Evolutionary conservation across 192 early-diverging fungal species (phyloP).

Genomic region (Physocladia obscura): DNA sequence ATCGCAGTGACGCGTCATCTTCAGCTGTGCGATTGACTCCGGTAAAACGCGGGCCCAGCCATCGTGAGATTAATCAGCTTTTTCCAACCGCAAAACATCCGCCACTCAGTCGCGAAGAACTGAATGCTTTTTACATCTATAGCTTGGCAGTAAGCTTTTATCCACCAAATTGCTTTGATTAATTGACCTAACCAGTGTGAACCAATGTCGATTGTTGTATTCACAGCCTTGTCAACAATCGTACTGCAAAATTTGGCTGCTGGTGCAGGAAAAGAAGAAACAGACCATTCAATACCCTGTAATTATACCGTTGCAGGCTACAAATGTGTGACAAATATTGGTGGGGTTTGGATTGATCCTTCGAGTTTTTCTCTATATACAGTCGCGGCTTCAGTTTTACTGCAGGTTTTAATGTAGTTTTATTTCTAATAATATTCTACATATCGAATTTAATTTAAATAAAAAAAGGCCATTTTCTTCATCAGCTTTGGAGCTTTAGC

Average conservation of each 20-base stretch:
- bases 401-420: no score
- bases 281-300: slow-evolving; percentile 3
- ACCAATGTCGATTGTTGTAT: slow-evolving; percentile 9
- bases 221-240: slow-evolving; percentile 13
- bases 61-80: background rate
- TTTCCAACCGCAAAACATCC: background rate
- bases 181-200: background rate
- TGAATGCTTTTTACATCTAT: slow-evolving; percentile 19
- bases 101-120: background rate
- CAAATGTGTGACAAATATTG: slow-evolving; percentile 16
- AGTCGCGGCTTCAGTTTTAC: slow-evolving; percentile 27
- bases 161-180: background rate
- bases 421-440: no score
- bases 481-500: slow-evolving; percentile 33
- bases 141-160: background rate
- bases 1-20: no score
- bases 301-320: slow-evolving; percentile 19
- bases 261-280: slow-evolving; percentile 7
- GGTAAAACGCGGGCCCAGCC: background rate
- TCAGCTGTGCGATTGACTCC: no score
- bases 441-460: no score
- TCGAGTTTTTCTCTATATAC: slow-evolving; percentile 24
- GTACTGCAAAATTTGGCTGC: slow-evolving; percentile 19
- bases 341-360: slow-evolving; percentile 9
- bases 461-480: no score